phyloP scores from a whole-genome alignment of 345 rosid species.

The Brassica carinata region DNA sequence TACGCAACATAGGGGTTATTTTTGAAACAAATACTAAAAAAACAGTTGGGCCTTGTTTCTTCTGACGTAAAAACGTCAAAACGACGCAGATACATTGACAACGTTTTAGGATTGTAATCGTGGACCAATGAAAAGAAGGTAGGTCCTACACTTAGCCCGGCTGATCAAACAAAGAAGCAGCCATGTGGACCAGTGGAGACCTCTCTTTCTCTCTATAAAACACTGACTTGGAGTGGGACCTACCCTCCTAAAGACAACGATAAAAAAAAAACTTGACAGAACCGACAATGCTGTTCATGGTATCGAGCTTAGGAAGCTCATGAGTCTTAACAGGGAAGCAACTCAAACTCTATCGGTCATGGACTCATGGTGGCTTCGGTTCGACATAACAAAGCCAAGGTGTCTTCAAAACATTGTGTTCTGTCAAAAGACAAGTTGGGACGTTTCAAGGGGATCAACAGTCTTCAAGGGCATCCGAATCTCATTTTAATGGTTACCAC shows the following conservation, averaged over 20 bases:
- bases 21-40: background rate
- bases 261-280: too few species aligned
- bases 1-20: background rate
- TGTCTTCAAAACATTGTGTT: background rate
- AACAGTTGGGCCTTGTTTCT: background rate
- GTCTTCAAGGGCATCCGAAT: background rate
- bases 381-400: too few species aligned
- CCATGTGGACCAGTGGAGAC: background rate
- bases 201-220: background rate
- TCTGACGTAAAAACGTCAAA: constrained; percentile 23
- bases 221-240: too few species aligned
- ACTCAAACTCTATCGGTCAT: too few species aligned
- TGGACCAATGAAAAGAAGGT: constrained; percentile 23
- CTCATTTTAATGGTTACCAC: background rate
- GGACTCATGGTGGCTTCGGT: too few species aligned
- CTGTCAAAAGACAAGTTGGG: background rate
- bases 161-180: constrained; percentile 30
- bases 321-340: too few species aligned
- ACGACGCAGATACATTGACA: constrained; percentile 27
- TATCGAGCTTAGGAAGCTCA: too few species aligned
- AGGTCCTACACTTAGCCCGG: constrained; percentile 5
- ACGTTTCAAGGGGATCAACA: background rate
- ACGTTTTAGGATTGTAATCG: constrained; percentile 34
- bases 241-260: too few species aligned
- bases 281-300: too few species aligned